These are phyloP conservation scores for Dioszegia aurantiaca DNA, from an alignment of 768 basidiomycete species.

Conservation along the genomic window DNA sequence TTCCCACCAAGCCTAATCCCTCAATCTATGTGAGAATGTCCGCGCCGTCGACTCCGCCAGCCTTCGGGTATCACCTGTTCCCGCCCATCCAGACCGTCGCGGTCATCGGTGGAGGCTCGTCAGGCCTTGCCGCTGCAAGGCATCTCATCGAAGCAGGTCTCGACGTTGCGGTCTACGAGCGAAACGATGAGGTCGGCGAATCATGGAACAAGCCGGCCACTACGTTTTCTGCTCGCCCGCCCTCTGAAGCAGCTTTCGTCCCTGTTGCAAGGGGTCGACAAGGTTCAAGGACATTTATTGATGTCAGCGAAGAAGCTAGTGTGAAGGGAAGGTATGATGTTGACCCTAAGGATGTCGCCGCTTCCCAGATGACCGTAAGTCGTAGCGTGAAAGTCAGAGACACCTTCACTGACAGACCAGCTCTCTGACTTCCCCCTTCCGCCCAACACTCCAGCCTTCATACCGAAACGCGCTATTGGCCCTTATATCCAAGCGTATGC, in stretches of 20 bases:
- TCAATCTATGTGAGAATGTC: too few relatives aligned
- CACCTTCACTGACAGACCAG: not conserved
- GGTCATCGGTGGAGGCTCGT: conserved; percentile 39
- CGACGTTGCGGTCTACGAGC: conserved; percentile 33
- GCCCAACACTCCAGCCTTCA: conserved; percentile 39
- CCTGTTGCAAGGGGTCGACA: conserved; percentile 2
- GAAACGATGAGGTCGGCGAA: conserved; percentile 30
- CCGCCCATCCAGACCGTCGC: conserved; percentile 30
- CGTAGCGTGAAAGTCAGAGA: not conserved
- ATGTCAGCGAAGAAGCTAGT: not conserved
- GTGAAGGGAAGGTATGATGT: not conserved
- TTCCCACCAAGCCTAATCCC: too few relatives aligned
- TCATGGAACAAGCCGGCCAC: conserved; percentile 31
- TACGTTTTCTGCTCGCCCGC: conserved; percentile 21
- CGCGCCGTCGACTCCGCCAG: not conserved
- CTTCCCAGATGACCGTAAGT: conserved; percentile 20
- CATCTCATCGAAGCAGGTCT: conserved; percentile 36
- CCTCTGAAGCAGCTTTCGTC: conserved; percentile 33
- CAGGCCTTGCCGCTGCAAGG: conserved; percentile 29
- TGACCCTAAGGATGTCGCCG: too few relatives aligned
- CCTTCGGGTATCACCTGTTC: not conserved
- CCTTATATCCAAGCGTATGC: conserved; percentile 56
- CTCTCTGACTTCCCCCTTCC: conserved; percentile 31
- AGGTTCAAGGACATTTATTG: conserved; percentile 16
- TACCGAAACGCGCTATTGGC: conserved; percentile 39